phyloP scores from a whole-genome alignment of 75 land plant species.

The Pseudotsuga menziesii region DNA sequence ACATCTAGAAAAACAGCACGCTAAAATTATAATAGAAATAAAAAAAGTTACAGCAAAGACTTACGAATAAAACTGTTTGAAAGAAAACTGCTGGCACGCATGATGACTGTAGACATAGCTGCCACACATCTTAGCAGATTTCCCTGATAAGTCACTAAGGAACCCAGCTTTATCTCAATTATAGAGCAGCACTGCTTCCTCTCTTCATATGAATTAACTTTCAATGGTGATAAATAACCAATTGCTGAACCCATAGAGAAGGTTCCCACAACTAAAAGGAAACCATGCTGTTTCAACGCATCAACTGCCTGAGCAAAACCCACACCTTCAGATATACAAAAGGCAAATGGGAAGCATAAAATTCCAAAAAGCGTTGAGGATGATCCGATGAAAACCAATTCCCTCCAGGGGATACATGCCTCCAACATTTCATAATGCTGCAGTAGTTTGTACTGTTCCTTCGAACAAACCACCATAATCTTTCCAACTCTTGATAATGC shows the following conservation, averaged over 20 bases:
- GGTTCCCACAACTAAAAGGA: slow-evolving; percentile 8
- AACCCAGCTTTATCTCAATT: not conserved
- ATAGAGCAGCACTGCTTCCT: not conserved
- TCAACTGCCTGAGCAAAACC: slow-evolving; percentile 3
- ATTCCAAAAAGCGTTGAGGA: slow-evolving; percentile 8
- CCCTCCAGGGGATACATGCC: slow-evolving; percentile 1
- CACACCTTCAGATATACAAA: not conserved
- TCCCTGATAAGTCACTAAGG: not conserved
- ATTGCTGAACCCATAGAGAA: slow-evolving; percentile 3
- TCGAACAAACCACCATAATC: not conserved
- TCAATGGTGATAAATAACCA: not conserved
- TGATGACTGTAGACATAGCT: slow-evolving; percentile 38
- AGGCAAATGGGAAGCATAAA: slow-evolving; percentile 8
- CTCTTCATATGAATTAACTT: not conserved
- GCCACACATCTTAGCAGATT: slow-evolving; percentile 17
- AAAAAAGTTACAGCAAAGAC: slow-evolving; percentile 15
- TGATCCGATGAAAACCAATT: slow-evolving; percentile 1
- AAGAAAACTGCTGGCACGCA: slow-evolving; percentile 80
- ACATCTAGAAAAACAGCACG: not conserved
- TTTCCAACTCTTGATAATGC: slow-evolving; percentile 24
- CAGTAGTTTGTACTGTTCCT: not conserved
- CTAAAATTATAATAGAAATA: not conserved
- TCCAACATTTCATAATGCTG: not conserved
- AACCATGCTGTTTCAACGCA: slow-evolving; percentile 1
- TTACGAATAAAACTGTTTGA: slow-evolving; percentile 96